These are phyloP conservation scores for Cladosporium sp. DNA, from an alignment of 2,329 filamentous ascomycete species.

Conservation along the genomic window DNA sequence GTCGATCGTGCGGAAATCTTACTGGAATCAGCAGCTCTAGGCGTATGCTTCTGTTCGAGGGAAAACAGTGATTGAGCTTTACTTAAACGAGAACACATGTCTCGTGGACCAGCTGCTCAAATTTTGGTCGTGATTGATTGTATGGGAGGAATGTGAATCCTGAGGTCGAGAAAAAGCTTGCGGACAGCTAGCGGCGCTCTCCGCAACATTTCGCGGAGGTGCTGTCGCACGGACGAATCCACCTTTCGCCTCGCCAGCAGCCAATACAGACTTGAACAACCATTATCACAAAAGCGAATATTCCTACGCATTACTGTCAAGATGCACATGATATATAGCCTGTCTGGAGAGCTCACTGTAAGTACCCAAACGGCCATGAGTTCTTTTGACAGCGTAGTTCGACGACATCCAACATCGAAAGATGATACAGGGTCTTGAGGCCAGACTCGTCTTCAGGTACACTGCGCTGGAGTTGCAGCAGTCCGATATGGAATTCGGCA, in stretches of 20 bases:
- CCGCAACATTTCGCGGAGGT: constrained; percentile 5
- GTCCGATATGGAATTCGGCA: background rate
- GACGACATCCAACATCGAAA: background rate
- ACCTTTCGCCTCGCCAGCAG: background rate
- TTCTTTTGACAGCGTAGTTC: too few species aligned
- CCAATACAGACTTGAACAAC: background rate
- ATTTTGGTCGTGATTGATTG: background rate
- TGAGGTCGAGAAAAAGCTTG: constrained; percentile 16
- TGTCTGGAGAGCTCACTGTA: background rate
- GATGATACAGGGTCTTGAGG: background rate
- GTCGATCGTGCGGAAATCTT: background rate
- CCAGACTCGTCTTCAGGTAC: background rate
- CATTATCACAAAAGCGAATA: background rate
- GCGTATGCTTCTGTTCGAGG: too few species aligned
- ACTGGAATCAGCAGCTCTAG: background rate
- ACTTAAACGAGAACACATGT: background rate
- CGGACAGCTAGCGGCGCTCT: background rate
- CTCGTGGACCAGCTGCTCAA: background rate
- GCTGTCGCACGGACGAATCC: constrained; percentile 13
- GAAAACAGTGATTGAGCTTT: background rate
- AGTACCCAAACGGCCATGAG: too few species aligned
- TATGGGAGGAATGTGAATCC: background rate
- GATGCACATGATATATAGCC: background rate
- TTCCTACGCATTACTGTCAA: background rate
- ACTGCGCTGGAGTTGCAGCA: background rate